Conservation (phyloP, 345 rosid species). For the Arabidopsis arenosa region DNA sequence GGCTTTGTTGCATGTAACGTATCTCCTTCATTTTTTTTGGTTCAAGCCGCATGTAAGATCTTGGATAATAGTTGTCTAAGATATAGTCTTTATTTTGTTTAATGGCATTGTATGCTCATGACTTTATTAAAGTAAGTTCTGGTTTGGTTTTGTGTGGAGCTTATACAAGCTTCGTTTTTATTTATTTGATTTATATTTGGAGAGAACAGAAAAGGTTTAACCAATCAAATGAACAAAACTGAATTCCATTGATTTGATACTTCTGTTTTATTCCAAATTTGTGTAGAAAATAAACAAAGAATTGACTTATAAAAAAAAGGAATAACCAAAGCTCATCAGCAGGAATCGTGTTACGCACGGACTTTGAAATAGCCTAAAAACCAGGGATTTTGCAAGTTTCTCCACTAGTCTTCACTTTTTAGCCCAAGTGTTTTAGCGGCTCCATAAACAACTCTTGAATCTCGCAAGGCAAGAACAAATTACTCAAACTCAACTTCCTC, state of each 20-base stretch:
- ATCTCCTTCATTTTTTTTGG: neutral
- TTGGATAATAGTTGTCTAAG: neutral
- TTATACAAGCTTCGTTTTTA: neutral
- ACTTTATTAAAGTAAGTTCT: neutral
- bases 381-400: neutral
- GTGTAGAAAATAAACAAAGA: no score
- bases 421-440: neutral
- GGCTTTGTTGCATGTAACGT: no score
- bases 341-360: no score
- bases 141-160: neutral
- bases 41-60: neutral
- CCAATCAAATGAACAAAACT: no score
- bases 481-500: neutral
- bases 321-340: no score
- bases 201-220: no score
- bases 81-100: neutral
- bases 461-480: neutral
- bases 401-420: neutral
- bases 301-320: no score
- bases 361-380: no score
- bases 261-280: no score
- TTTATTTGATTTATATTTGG: no score
- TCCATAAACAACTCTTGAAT: no score
- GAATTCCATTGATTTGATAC: no score
- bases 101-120: neutral